phyloP scores from a whole-genome alignment of 352 stramenopile species.

The Aphanomyces astaci region DNA sequence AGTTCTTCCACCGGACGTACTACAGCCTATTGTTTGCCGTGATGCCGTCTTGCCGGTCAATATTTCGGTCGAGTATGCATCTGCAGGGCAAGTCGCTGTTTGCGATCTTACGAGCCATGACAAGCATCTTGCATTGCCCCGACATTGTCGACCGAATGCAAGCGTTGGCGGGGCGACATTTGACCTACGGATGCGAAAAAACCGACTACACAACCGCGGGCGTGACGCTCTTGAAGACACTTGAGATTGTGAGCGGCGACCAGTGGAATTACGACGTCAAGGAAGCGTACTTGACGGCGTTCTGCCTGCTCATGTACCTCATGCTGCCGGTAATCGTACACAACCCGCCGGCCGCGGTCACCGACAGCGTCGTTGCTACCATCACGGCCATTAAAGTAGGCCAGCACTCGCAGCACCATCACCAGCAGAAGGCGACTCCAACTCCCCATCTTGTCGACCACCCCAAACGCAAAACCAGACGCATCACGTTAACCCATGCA shows the following conservation, averaged over 20 bases:
- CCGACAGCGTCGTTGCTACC: neutral
- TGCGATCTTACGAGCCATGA: slow-evolving; percentile 9
- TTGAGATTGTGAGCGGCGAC: slow-evolving; percentile 16
- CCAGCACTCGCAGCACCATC: too few relatives aligned
- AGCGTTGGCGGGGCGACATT: slow-evolving; percentile 6
- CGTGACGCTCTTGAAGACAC: slow-evolving; percentile 17
- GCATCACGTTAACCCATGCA: neutral
- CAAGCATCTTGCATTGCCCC: neutral
- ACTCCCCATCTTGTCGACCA: too few relatives aligned
- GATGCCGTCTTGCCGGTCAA: neutral
- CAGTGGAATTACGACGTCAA: slow-evolving; percentile 10
- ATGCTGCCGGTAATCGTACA: slow-evolving; percentile 19
- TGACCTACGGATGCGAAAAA: neutral
- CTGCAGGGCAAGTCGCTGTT: slow-evolving; percentile 16
- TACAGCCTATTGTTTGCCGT: slow-evolving; percentile 14
- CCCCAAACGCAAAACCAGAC: neutral
- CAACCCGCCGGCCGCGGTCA: neutral
- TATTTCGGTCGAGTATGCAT: slow-evolving; percentile 18
- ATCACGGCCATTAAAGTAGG: neutral
- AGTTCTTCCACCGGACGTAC: slow-evolving; percentile 22
- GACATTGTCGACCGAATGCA: slow-evolving; percentile 13
- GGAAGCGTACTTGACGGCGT: slow-evolving; percentile 20
- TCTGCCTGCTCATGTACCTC: slow-evolving; percentile 19
- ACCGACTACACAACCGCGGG: slow-evolving; percentile 12
- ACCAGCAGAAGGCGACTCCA: too few relatives aligned